Evolutionary conservation across 352 stramenopile genomes (phyloP), one percentile per base, ranked within the genome.

Genomic region (Globisporangium rhizosaccharum): DNA sequence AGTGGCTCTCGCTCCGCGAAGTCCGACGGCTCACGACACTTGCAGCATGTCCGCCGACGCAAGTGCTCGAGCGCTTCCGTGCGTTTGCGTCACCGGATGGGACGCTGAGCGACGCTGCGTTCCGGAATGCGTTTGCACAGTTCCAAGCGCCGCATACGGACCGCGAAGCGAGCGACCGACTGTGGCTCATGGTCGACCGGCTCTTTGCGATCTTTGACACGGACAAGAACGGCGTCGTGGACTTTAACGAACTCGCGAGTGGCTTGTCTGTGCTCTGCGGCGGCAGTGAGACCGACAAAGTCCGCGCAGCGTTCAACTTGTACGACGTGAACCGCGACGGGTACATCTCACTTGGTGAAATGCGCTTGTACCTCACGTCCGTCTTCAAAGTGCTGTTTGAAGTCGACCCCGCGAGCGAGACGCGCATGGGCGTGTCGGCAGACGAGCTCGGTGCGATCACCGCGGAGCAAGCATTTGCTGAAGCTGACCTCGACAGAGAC

Each of bases 331-430:
- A 97, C 64, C 76, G 88, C 41, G 86, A 96, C 56, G 88, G 86
- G 11, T 87, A 71, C 49, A 96, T 96, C 50, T 92, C 82, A 18
- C 61, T 96, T 10, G 74, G 75, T 7, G 88, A 96, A 60, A 95
- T 95, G 84, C 72, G 77, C 9, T 51, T 92, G 26, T 96, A 92
- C 55, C 63, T 96, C 39, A 91, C 75, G 26, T 87, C 81, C 1
- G 78, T 96, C 1, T 96, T 96, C 59, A 91, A 92, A 51, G 82
- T 96, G 18, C 70, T 96, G 8, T 95, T 90, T 52, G 83, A 94
- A 61, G 75, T 89, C 36, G 88, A 91, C 44, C 80, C 79, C 10
- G 75, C 88, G 26, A 87, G 63, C 12, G 70, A 83, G 25, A 53
- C 56, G 5, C 73, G 65, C 18, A 84, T 92, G 67, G 80, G 74